Evolutionary conservation across 2,329 filamentous ascomycete genomes (phyloP), one percentile per base, ranked within the genome.

Genomic region (Pyricularia sp.): DNA sequence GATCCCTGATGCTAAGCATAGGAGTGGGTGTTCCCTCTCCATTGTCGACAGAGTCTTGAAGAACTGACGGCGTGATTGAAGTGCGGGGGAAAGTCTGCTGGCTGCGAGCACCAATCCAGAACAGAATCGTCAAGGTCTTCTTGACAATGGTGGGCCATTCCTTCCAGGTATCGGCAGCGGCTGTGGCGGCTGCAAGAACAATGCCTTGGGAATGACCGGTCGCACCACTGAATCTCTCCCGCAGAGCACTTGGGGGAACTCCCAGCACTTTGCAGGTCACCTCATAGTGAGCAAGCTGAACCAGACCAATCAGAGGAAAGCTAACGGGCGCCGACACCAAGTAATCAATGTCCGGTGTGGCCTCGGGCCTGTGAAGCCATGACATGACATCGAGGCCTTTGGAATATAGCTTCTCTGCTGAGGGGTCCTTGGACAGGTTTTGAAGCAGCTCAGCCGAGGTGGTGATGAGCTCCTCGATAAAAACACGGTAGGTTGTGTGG

Each of bases 161-260:
- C 68, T 96, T 92, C 94, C 94, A 99, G 31, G 89, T 92, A 70
- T 91, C 89, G 4, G 93, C 91, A 5, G 93, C 91, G 1, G 96
- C 90, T 66, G 94, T 96, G 28, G 90, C 90, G 33, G 93, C 92
- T 28, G 94, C 94, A 67, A 96, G 92, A 67, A 99, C 90, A 22
- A 99, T 88, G 75, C 94, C 94, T 75, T 99, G 94, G 0, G 94
- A 99, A 78, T 99, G 94, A 73, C 94, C 94, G 55, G 94, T 97
- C 7, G 91, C 89, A 72, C 96, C 96, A 65, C 86, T 86, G 71
- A 97, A 85, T 67, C 90, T 84, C 69, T 94, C 90, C 65, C 93
- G 85, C 67, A 99, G 83, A 70, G 94, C 87, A 60, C 94, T 93
- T 1, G 94, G 94, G 71, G 96, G 88, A 66, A 92, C 88, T 65